Evolutionary conservation across 805 yeast species (phyloP).

Genomic region (Gaillardinia entomophila): DNA sequence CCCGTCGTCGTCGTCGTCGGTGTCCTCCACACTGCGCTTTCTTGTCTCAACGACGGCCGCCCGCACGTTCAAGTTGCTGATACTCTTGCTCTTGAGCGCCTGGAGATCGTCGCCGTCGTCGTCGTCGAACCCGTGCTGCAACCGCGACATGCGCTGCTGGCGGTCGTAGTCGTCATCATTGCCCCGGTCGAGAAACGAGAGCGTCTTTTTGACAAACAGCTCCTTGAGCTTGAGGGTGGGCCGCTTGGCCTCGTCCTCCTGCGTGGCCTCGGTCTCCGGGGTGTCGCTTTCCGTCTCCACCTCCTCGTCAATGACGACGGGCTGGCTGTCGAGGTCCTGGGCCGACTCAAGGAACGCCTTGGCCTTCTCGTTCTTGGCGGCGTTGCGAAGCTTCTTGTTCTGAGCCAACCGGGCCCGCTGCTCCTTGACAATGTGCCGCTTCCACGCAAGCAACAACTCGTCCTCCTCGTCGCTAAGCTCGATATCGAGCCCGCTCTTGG

Average conservation of each 20-base stretch:
- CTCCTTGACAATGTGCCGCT: conserved; percentile 35
- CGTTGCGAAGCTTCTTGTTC: conserved; percentile 35
- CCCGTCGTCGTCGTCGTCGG: conserved; percentile 29
- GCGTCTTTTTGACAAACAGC: conserved; percentile 49
- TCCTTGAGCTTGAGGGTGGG: conserved; percentile 34
- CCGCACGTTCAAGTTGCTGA: conserved; percentile 19
- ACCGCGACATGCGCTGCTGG: conserved; percentile 23
- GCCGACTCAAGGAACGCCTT: conserved; percentile 65
- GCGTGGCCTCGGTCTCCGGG: conserved; percentile 17
- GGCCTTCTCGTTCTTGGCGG: conserved; percentile 50
- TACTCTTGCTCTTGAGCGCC: conserved; percentile 40
- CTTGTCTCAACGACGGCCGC: not conserved
- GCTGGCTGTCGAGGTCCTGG: conserved; percentile 38
- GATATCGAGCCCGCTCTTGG: conserved; percentile 47
- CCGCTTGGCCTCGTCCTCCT: conserved; percentile 18
- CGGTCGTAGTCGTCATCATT: conserved; percentile 27
- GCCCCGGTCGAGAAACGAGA: conserved; percentile 44
- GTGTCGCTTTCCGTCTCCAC: conserved; percentile 16
- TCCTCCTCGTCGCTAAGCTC: conserved; percentile 77
- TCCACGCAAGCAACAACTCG: conserved; percentile 45
- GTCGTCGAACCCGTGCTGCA: conserved; percentile 35
- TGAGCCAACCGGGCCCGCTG: conserved; percentile 47
- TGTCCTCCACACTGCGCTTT: conserved; percentile 4
- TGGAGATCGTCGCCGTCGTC: conserved; percentile 40
- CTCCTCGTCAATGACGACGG: conserved; percentile 20